These are phyloP conservation scores for Penicillium sclerotigenum DNA, from an alignment of 2,329 filamentous ascomycete genomes.

Conservation along the genomic window DNA sequence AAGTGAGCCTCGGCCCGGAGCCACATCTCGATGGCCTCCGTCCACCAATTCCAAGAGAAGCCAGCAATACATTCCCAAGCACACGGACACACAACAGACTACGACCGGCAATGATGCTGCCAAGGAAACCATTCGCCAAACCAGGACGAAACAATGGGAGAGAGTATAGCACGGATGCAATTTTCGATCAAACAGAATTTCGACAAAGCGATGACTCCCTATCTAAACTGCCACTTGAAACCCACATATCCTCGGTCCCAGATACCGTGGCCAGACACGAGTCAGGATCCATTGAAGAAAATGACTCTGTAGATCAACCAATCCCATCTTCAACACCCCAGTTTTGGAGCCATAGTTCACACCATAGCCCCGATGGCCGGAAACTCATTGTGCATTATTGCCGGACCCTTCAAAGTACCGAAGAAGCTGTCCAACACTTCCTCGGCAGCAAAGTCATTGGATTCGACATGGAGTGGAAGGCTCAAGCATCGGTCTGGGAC, in stretches of 20 bases:
- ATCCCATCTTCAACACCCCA: slow-evolving; percentile 9
- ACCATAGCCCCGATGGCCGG: slow-evolving; percentile 48
- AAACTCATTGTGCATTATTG: slow-evolving; percentile 75
- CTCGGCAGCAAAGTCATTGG: slow-evolving; percentile 68
- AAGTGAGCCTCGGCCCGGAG: neutral
- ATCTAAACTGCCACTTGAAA: neutral
- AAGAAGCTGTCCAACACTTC: slow-evolving; percentile 66
- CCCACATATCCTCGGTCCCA: neutral
- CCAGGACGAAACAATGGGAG: neutral
- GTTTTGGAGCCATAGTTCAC: slow-evolving; percentile 39
- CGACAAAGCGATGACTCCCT: neutral
- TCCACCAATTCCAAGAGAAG: neutral
- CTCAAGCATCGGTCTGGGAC: slow-evolving; percentile 46
- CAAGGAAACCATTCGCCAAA: neutral
- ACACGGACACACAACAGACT: neutral
- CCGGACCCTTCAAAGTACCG: slow-evolving; percentile 62
- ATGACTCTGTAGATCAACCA: neutral
- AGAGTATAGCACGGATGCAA: slow-evolving; percentile 6
- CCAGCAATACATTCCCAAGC: neutral
- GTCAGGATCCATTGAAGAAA: neutral
- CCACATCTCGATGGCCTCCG: neutral
- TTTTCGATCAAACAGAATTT: neutral
- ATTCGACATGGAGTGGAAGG: slow-evolving; percentile 84
- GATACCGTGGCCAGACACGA: neutral
- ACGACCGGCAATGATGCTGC: neutral